These are phyloP conservation scores for Glycyrrhiza uralensis DNA, from an alignment of 306 rosid genomes.

Conservation along the genomic window DNA sequence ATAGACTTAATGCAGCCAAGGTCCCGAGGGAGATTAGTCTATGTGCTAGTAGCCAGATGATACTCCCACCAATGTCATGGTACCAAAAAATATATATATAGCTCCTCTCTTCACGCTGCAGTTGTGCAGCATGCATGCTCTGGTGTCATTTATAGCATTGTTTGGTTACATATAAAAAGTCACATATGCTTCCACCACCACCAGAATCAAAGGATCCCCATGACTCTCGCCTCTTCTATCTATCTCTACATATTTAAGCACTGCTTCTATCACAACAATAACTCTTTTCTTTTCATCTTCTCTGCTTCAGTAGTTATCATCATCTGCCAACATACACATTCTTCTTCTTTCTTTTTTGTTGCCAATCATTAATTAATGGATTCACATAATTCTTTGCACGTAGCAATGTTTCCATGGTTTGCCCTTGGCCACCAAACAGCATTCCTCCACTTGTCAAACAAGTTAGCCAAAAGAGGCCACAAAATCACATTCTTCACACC, in stretches of 20 bases:
- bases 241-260: neutral
- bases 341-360: neutral
- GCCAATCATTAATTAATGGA: neutral
- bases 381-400: conserved; percentile 19
- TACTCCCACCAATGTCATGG: no score
- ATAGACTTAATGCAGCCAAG: no score
- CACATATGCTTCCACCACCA: neutral
- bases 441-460: conserved; percentile 32
- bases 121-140: no score
- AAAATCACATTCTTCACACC: conserved; percentile 33
- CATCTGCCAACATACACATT: neutral
- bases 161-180: no score
- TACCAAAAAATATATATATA: no score
- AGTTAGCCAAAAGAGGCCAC: conserved; percentile 32
- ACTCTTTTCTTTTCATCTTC: neutral
- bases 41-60: no score
- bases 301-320: neutral
- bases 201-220: neutral
- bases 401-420: conserved; percentile 34
- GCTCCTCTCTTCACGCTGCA: no score
- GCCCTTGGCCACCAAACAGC: conserved; percentile 36
- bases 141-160: no score
- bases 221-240: neutral
- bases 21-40: no score
- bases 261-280: neutral